Percentiles rank a stretch among this genome's conserved stretches.
phyloP scores from a whole-genome alignment of 2,329 filamentous ascomycete genomes.

The Fusarium anguioides region DNA sequence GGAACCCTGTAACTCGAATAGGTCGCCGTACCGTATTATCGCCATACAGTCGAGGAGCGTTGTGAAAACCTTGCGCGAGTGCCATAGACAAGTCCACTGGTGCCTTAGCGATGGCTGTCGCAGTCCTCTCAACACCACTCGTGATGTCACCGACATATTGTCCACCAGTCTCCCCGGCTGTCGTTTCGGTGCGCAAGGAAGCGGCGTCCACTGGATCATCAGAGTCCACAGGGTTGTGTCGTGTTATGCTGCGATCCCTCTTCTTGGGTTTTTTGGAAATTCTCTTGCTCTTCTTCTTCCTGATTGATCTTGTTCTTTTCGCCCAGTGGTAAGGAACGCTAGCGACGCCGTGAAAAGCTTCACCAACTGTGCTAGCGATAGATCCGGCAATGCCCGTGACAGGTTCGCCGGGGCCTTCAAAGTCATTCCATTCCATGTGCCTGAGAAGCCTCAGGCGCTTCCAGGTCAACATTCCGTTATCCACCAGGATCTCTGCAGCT shows the following conservation, averaged over 20 bases:
- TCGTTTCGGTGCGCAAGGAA: constrained; percentile 29
- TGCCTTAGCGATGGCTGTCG: constrained; percentile 62
- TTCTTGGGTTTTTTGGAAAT: constrained; percentile 3
- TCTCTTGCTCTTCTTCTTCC: constrained; percentile 25
- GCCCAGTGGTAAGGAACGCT: constrained; percentile 71
- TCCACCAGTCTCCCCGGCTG: constrained; percentile 41
- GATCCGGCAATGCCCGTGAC: constrained; percentile 74
- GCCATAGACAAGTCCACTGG: constrained; percentile 71
- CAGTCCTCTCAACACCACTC: constrained; percentile 62
- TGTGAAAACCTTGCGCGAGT: constrained; percentile 76
- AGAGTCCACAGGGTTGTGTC: constrained; percentile 3
- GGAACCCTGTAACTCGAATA: constrained; percentile 71
- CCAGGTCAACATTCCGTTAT: constrained; percentile 70
- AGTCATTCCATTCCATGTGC: constrained; percentile 80
- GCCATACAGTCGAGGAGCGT: constrained; percentile 75
- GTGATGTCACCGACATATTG: constrained; percentile 63
- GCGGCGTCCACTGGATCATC: constrained; percentile 9
- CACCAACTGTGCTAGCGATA: constrained; percentile 66
- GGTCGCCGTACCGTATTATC: constrained; percentile 75
- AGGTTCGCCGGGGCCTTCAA: constrained; percentile 79
- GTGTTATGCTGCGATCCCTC: not conserved
- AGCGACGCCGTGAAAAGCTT: constrained; percentile 71
- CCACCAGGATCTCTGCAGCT: constrained; percentile 73
- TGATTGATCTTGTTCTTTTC: constrained; percentile 65
- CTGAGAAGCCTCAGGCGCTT: constrained; percentile 71